These are phyloP conservation scores for Aspergillus uvarum DNA, from an alignment of 2,329 filamentous ascomycete genomes.

Conservation along the genomic window DNA sequence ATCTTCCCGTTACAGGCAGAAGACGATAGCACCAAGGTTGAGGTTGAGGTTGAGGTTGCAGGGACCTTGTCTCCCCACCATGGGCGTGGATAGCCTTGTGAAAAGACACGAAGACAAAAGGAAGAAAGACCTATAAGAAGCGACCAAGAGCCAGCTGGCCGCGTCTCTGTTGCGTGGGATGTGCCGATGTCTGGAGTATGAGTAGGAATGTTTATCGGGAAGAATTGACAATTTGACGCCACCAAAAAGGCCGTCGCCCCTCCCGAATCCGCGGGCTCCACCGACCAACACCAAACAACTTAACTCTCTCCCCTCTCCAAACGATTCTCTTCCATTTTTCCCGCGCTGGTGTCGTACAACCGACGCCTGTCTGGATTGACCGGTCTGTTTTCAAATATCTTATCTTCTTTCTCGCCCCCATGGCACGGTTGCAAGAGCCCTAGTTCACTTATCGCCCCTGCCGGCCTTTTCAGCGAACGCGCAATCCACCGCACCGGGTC, in stretches of 20 bases:
- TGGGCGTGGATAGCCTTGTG: not conserved
- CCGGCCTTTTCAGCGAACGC: not conserved
- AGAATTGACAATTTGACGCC: not conserved
- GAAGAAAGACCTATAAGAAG: not conserved
- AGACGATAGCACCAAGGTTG: not conserved
- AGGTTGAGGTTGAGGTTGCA: not conserved
- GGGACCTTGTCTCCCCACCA: not conserved
- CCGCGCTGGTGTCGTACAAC: not conserved
- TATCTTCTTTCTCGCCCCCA: not conserved
- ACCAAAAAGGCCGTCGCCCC: not conserved
- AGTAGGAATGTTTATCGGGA: not conserved
- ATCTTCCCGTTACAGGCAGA: not conserved
- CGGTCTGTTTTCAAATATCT: not conserved
- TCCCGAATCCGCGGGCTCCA: not conserved
- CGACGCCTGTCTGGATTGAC: not conserved
- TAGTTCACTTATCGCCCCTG: not conserved
- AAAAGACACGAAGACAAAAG: not conserved
- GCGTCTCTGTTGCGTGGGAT: no score
- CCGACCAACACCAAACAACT: not conserved
- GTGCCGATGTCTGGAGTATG: not conserved
- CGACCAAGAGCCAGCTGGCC: no score
- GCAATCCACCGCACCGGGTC: not conserved
- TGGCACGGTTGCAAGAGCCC: not conserved
- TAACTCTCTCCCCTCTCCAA: no score
- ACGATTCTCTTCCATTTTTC: not conserved